Base-by-base conservation (phyloP, 345 rosid genomes). In the Eucalyptus tenuipes region DNA sequence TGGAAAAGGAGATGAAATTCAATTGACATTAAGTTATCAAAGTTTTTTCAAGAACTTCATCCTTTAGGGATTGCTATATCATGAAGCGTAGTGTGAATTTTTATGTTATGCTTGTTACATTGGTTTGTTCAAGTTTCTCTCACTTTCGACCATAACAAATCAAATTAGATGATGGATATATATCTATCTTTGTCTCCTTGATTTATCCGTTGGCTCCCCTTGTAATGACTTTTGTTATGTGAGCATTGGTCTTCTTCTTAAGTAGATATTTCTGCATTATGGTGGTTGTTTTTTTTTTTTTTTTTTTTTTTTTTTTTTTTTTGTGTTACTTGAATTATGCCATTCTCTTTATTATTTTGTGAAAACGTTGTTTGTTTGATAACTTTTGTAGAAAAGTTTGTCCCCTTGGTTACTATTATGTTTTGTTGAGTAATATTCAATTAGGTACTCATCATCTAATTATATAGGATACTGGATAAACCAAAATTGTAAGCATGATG, bases 401-500 rank as follows among this genome's bases (percentile, higher is more conserved):
- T 42, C 18, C 31, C 3, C 10, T 84, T 84, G 7, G 37, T 25
- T 84, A 15, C 27, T 29, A 7, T 47, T 84, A 49, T 44, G 50
- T 42, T 84, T 84, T 84, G 50, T 29, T 24, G 31, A 6, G 33
- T 24, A 79, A 22, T 84, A 42, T 47, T 84, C 50, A 40, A 49
- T 92, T 68, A 18, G 61, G 68, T 86, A 33, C 85, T 52, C 85
- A 90, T 50, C 50, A 66, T 44, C 42, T 86, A 42, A 86, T 44
- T 90, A 91, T 31, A 86, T 88, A 97, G 97, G 98, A 96, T 90
- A 95, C 95, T 55, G 13, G 29, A 55, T 13, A 10, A 24, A 24
- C 92, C 17, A 94, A 88, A 71, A 91, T 91, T 85, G 95, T 95
- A 87, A 89, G 88, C 87, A 80, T 96, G 94, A 95, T 94, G 97